Percentiles rank a stretch among this genome's conserved stretches.
Conservation (phyloP, 2,329 filamentous ascomycete genomes). For the Paraconiothyrium brasiliense region DNA sequence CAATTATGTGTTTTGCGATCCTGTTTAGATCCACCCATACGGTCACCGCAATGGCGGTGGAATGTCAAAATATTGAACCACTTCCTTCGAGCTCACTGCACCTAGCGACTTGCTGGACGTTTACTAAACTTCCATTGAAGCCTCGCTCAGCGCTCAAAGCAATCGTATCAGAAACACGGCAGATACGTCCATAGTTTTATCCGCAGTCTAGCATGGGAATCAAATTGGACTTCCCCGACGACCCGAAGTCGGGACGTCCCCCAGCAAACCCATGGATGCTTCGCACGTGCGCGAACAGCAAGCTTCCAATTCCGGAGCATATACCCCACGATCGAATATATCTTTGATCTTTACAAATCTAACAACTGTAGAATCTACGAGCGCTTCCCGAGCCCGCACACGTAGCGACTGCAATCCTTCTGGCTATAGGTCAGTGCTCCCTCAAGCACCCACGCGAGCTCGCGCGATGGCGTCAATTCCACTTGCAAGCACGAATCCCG, state of each 20-base stretch:
- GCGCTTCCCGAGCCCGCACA: background rate
- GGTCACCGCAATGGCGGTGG: background rate
- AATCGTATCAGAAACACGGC: too few species aligned
- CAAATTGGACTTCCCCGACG: background rate
- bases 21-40: background rate
- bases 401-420: background rate
- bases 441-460: background rate
- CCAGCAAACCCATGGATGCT: constrained; percentile 1
- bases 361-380: background rate
- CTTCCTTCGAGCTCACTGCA: too few species aligned
- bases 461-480: constrained; percentile 17
- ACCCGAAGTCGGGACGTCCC: constrained; percentile 1
- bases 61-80: constrained; percentile 6
- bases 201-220: background rate
- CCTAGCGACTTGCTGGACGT: too few species aligned
- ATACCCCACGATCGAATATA: constrained; percentile 1
- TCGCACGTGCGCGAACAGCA: constrained; percentile 4
- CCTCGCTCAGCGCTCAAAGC: too few species aligned
- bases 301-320: background rate
- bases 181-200: too few species aligned
- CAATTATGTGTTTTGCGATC: constrained; percentile 9
- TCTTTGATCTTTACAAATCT: background rate
- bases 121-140: too few species aligned
- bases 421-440: constrained; percentile 12
- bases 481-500: constrained; percentile 15